Evolutionary conservation across 1,139 yeast species (phyloP), one percentile per base, ranked within the genome.

Genomic region (Saccharomycopsis crataegensis): DNA sequence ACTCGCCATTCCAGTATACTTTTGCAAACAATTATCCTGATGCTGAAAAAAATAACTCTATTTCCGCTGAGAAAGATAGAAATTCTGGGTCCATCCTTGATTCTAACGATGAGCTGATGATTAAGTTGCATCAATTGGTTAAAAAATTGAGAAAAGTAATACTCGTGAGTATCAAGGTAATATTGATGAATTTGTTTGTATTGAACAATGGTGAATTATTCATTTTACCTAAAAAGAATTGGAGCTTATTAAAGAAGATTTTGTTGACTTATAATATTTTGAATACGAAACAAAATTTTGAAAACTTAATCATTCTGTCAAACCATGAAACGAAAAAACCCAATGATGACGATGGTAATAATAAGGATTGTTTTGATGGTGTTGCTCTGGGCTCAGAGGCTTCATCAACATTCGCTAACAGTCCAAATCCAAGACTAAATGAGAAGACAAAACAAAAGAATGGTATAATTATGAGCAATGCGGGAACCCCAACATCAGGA

Each of bases 171-270:
- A 54, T 56, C n/a, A 56, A 53, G 45, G 32, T 56, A 11, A 28
- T 37, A 28, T 44, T 56, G 37, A 53, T 56, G 37, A 54, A 56
- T 43, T 46, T 56, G 45, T 56, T 56, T 40, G 33, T 46, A 2
- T 41, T 56, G 34, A 56, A 53, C 38, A 53, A 53, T 38, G 58
- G 58, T 11, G 58, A 56, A 41, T 40, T 56, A 9, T 56, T 54
- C 42, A 22, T 56, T 28, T 43, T 53, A 12, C 57, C 58, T 4
- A 56, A 50, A 22, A 51, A 46, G 17, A 43, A 54, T 31, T 56
- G 58, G 58, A 47, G 37, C 5, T 11, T 38, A 5, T 45, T 56
- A 28, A 56, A 50, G 43, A 43, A 43, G 28, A 50, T 56, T 9
- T 45, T 56, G 14, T 17, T 38, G 32, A 48, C 53, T 28, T 41